Evolutionary conservation across 108 stramenopile genomes (phyloP).

Genomic region (Fistulifera solaris): DNA sequence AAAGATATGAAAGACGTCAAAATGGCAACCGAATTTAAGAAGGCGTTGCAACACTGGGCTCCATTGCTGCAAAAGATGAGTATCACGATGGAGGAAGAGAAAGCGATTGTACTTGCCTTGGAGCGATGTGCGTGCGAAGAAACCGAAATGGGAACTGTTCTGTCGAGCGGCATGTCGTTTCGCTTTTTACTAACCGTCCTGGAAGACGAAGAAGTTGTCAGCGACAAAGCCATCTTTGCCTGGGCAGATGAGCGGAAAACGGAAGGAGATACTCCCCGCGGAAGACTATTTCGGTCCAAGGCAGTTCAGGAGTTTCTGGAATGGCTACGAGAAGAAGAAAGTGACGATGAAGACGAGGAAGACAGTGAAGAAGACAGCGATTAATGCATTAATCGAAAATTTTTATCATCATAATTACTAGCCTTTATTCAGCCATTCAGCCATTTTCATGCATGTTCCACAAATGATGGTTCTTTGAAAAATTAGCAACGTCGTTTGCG

Average conservation of each 20-base stretch:
- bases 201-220: conserved; percentile 71
- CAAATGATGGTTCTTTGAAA: too few species aligned
- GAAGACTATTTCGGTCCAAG: conserved; percentile 41
- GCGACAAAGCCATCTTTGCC: conserved; percentile 69
- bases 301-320: conserved; percentile 82
- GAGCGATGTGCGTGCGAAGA: conserved; percentile 54
- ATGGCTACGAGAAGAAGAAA: conserved; percentile 58
- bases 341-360: conserved; percentile 42
- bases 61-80: conserved; percentile 68
- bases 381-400: background rate
- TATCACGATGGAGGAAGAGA: conserved; percentile 67
- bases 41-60: conserved; percentile 59
- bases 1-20: conserved; percentile 40
- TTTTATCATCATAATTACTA: background rate
- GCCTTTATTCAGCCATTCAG: too few species aligned
- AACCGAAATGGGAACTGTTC: conserved; percentile 26
- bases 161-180: conserved; percentile 54
- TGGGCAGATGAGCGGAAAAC: conserved; percentile 55
- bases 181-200: conserved; percentile 76
- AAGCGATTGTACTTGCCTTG: conserved; percentile 56
- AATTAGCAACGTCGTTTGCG: too few species aligned
- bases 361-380: conserved; percentile 22
- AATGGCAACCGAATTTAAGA: conserved; percentile 51
- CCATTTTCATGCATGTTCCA: too few species aligned
- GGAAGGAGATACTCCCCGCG: conserved; percentile 30